Evolutionary conservation across 768 basidiomycete species (phyloP).

Genomic region (Vararia minispora): DNA sequence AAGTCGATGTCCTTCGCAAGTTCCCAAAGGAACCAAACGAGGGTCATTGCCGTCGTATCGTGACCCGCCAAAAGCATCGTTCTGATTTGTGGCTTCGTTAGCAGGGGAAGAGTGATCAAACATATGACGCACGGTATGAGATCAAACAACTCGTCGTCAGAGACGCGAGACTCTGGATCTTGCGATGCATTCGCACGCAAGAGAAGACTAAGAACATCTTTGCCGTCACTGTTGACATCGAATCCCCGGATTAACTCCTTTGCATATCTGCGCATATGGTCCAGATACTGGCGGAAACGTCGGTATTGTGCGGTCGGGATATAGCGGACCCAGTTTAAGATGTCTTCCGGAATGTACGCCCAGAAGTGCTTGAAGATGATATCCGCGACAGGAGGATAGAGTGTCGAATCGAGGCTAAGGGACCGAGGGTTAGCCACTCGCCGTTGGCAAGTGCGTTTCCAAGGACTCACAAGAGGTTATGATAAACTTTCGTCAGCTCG

Average conservation of each 20-base stretch:
- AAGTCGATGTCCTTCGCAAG: constrained; percentile 10
- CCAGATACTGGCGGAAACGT: constrained; percentile 3
- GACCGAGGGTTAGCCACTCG: too few species aligned
- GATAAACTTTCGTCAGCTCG: not conserved
- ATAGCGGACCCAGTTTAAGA: constrained; percentile 5
- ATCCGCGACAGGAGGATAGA: not conserved
- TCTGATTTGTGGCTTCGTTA: not conserved
- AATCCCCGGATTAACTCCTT: constrained; percentile 1
- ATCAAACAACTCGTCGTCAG: constrained; percentile 3
- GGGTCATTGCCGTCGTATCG: constrained; percentile 13
- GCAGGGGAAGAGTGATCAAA: too few species aligned
- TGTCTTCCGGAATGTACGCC: not conserved
- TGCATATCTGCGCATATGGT: not conserved
- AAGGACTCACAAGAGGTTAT: not conserved
- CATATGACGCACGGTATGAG: constrained; percentile 1
- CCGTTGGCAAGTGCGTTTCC: not conserved
- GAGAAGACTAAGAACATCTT: constrained; percentile 6
- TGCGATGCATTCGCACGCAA: constrained; percentile 5
- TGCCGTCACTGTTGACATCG: not conserved
- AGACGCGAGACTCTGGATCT: constrained; percentile 1
- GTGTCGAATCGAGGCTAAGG: not conserved
- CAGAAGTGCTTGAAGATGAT: not conserved
- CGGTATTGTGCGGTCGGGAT: constrained; percentile 4
- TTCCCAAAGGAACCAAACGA: constrained; percentile 13
- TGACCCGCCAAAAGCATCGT: constrained; percentile 14